Base-by-base conservation (phyloP, 768 basidiomycete genomes). In the Coprinopsis sp. region DNA sequence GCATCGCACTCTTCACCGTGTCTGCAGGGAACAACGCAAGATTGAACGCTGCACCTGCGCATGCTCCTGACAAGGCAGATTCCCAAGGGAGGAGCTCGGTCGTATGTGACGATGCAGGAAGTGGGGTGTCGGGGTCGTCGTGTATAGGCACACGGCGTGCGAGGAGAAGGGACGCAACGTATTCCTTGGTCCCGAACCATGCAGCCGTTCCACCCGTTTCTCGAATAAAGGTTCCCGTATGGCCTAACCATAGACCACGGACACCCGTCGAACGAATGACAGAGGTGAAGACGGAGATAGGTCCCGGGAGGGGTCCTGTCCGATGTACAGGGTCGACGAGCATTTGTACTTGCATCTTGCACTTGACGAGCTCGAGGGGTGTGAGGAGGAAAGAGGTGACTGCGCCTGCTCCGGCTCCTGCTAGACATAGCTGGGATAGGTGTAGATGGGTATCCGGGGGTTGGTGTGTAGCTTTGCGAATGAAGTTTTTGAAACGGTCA, bases 211-310 rank as follows among this genome's bases (percentile, higher is more conserved):
- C 94, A 8, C 93, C 94, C 0, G 89, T 90, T 62, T 98, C 95
- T 18, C 95, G 87, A 24, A 98, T 78, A 51, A 97, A 71, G 0
- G 93, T 97, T 5, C 91, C 95, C 0, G 84, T 90, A 55, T 98
- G 95, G 2, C 95, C 95, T 5, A 95, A 77, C 95, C 95, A 98
- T n/a, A 98, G 79, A 4, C 94, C 94, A 12, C 79, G 75, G 3
- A 93, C 12, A 28, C 95, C 95, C 13, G 79, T 71, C 0, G 73
- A 67, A 31, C 78, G 78, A 11, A 96, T 56, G 37, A 86, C 78
- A 19, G 77, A 72, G 6, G 67, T 66, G 43, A 91, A 66, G 46
- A 96, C 77, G 2, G 78, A 67, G 36, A 89, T 64, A 0, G 91
- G 87, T 0, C 95, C 94, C 8, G 88, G 85, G 0, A 86, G 78